These are phyloP conservation scores for Podaxis carcinomalis DNA, from an alignment of 768 basidiomycete genomes.

Conservation along the genomic window DNA sequence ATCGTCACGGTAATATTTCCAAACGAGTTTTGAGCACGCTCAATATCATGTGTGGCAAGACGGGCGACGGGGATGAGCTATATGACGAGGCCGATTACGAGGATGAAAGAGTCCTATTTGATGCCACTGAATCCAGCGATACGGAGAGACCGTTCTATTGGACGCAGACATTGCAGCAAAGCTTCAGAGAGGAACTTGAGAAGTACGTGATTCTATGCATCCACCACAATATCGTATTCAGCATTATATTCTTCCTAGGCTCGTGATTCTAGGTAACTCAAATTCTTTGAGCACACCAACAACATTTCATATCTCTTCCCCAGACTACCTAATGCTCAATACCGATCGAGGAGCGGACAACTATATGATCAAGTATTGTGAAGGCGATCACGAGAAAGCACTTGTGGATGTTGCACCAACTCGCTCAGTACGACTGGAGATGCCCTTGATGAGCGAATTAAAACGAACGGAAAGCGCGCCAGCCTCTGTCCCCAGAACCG, in stretches of 20 bases:
- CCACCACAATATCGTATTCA: background rate
- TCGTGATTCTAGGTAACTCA: slow-evolving; percentile 71
- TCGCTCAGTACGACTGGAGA: slow-evolving; percentile 57
- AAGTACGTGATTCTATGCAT: slow-evolving; percentile 46
- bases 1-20: slow-evolving; percentile 62
- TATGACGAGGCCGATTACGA: slow-evolving; percentile 74
- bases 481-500: slow-evolving; percentile 32
- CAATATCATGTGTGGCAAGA: slow-evolving; percentile 81
- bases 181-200: slow-evolving; percentile 85
- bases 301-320: slow-evolving; percentile 3
- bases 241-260: slow-evolving; percentile 35
- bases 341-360: slow-evolving; percentile 88
- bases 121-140: slow-evolving; percentile 55
- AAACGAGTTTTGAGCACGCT: slow-evolving; percentile 67
- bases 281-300: background rate
- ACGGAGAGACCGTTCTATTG: slow-evolving; percentile 71
- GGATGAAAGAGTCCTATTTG: slow-evolving; percentile 66
- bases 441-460: slow-evolving; percentile 73
- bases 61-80: slow-evolving; percentile 66
- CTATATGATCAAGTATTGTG: slow-evolving; percentile 91
- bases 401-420: slow-evolving; percentile 78
- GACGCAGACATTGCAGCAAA: slow-evolving; percentile 72
- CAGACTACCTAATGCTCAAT: slow-evolving; percentile 90
- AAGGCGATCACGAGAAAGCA: slow-evolving; percentile 72
- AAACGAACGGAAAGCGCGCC: slow-evolving; percentile 37